Base-by-base conservation (phyloP, 2,329 filamentous ascomycete species). In the Pyricularia pennisetigena region DNA sequence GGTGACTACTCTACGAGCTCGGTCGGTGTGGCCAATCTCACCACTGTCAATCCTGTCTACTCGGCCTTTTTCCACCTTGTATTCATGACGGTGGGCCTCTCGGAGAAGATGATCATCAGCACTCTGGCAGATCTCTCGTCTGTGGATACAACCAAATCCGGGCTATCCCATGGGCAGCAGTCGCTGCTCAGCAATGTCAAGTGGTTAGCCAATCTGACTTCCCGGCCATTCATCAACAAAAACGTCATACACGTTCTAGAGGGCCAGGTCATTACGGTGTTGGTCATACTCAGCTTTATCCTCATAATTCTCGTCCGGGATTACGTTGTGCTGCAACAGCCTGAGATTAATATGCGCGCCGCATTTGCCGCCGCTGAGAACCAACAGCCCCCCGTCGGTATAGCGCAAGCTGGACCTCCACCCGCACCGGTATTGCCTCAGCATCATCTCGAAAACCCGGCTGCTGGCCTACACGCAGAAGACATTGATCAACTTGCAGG, bases 261-360 rank as follows among this genome's bases (percentile, higher is more conserved):
- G 79, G 95, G 95, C 4, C 94, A 97, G 75, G 86, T 98, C 65
- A 97, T 99, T 72, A 99, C 94, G 0, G 81, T 97, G 6, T 81
- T 96, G 12, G 92, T 98, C 66, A 94, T 99, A 8, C 85, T 97
- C 63, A 93, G 90, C 69, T 99, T 98, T 78, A 97, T 99, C 69
- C 81, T 99, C n/a, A 89, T 99, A 61, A 99, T 99, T 72, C 80
- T 99, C 4, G 97, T 99, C 64, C 84, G 96, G 64, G 95, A 99
- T 79, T 99, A 97, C 85, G 95, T 99, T 66, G 93, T 99, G 10
- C 95, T 99, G 76, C 95, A 99, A 76, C 95, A 99, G 75, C 95
- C 94, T 5, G 90, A 94, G 71, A 90, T 95, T 72, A 96, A 97
- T 74, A 89, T 95, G 82, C 90, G 88, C 0, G 89, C 85, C 9